Base-by-base conservation (phyloP, 495 filamentous ascomycete genomes). In the Lindgomyces ingoldianus region DNA sequence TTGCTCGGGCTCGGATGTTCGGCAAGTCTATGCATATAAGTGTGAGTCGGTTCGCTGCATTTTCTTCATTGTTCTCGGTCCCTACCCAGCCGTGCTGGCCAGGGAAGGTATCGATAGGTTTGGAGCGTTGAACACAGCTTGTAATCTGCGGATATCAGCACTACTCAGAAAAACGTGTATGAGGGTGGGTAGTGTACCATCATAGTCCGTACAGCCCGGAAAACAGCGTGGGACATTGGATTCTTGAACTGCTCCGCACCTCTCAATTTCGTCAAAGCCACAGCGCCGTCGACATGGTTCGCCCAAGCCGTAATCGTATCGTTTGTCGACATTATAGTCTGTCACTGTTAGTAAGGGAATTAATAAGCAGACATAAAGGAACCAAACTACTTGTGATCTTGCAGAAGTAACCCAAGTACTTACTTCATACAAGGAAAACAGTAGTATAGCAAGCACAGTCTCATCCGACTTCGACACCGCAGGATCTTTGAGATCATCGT, bases 351-450 rank as follows among this genome's bases (percentile, higher is more conserved):
- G 46, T 51, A 54, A 11, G 18, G 19, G 12, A 8, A 55, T 6
- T 9, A 22, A 45, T 1, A 16, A 10, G 12, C 24, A 50, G 57
- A 29, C 53, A 3, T 48, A 14, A 36, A 54, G 48, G 39, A 36
- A 54, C 18, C 4, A 58, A 58, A 50, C 61, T 57, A 64, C 52
- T 39, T 52, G 54, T 27, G 29, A 47, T 27, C 60, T 64, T 64
- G 44, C 53, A 36, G 61, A 64, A 64, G 56, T 54, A 64, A 59
- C 47, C 45, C 24, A 39, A 24, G 27, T 30, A 54, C 61, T 52
- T 65, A 75, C 73, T 68, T 75, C 73, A 49, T 70, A 75, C 25
- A 75, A 58, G n/a, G 67, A 70, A 45, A 72, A 72, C 44, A 75
- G 41, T 14, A 75, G 56, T 16, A 69, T 64, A 16, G 73, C 54